Evolutionary conservation across 169 alveolate genomes (phyloP).

Genomic region (Besnoitia besnoiti): DNA sequence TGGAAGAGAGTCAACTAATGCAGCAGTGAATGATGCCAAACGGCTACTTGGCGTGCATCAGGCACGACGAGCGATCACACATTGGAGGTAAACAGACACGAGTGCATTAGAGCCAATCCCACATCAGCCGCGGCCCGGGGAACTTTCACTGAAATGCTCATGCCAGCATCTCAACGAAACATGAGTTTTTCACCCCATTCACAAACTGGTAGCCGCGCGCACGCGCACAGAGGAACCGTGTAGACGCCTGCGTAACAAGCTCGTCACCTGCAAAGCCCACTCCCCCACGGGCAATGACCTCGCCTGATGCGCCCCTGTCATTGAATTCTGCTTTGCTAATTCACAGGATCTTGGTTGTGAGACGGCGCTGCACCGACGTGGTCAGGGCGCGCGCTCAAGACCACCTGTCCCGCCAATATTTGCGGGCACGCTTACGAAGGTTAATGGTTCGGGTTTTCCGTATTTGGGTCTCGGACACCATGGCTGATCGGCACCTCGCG

Average conservation of each 20-base stretch:
- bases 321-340: too few relatives aligned
- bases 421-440: not conserved
- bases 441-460: not conserved
- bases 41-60: not conserved
- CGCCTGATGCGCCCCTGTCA: too few relatives aligned
- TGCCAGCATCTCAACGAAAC: not conserved
- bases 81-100: not conserved
- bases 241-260: not conserved
- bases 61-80: not conserved
- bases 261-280: too few relatives aligned
- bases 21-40: not conserved
- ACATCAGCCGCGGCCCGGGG: not conserved
- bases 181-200: not conserved
- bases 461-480: not conserved
- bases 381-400: not conserved
- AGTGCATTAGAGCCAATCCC: too few relatives aligned
- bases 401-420: not conserved
- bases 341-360: not conserved
- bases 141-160: too few relatives aligned
- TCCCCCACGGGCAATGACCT: too few relatives aligned
- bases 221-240: not conserved
- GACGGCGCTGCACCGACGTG: constrained; percentile 4
- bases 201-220: not conserved
- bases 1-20: not conserved
- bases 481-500: not conserved